Evolutionary conservation across 108 stramenopile species (phyloP).

Genomic region (Pseudonitzschia pungens): DNA sequence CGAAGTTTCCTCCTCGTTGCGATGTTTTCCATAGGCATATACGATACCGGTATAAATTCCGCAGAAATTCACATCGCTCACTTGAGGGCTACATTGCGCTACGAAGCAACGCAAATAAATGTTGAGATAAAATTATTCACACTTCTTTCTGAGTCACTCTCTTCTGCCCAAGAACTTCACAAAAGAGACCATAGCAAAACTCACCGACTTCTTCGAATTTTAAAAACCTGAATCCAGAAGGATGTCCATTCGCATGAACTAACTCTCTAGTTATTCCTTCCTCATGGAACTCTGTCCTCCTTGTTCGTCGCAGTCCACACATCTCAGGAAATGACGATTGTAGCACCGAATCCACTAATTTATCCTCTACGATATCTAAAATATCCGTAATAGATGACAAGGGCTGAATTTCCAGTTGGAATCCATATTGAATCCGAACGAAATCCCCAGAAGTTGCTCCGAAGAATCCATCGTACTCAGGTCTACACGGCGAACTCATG

Average conservation of each 20-base stretch:
- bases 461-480: constrained; percentile 44
- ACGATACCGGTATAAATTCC: constrained; percentile 31
- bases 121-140: neutral
- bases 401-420: constrained; percentile 32
- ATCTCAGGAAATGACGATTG: constrained; percentile 26
- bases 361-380: constrained; percentile 38
- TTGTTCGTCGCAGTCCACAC: constrained; percentile 31
- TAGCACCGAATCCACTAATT: constrained; percentile 29
- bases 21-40: constrained; percentile 23
- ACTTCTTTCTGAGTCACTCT: no score
- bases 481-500: constrained; percentile 39
- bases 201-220: constrained; percentile 28
- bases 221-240: constrained; percentile 37
- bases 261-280: neutral
- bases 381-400: constrained; percentile 26
- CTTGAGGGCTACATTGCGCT: constrained; percentile 26
- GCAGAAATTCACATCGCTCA: constrained; percentile 29
- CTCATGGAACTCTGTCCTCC: neutral
- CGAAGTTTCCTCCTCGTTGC: constrained; percentile 5
- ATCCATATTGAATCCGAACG: constrained; percentile 25
- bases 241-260: neutral
- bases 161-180: no score
- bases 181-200: neutral
- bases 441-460: constrained; percentile 44
- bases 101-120: constrained; percentile 2